Evolutionary conservation across 164 flowering plant genomes (phyloP).

Genomic region (Aristolochia contorta): DNA sequence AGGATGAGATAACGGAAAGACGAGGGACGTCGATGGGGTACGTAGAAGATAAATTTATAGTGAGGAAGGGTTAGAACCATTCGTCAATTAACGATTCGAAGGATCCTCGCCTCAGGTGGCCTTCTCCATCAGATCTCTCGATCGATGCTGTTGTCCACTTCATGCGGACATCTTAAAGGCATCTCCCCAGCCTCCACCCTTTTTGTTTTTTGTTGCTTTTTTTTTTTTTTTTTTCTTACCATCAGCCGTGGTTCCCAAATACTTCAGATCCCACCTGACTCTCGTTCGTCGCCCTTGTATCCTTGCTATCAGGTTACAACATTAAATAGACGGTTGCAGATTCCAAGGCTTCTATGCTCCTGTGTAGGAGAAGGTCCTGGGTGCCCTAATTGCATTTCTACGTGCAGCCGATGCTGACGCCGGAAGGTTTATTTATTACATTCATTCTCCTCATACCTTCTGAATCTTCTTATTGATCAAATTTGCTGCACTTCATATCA

Average conservation of each 20-base stretch:
- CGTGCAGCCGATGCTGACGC: slow-evolving; percentile 92
- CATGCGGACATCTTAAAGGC: background rate
- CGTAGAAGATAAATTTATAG: background rate
- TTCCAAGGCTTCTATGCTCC: slow-evolving; percentile 98
- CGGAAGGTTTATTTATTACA: slow-evolving; percentile 41
- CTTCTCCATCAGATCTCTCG: background rate
- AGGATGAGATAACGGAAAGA: no score
- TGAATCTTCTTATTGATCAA: background rate
- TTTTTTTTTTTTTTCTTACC: background rate
- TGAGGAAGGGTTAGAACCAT: slow-evolving; percentile 24
- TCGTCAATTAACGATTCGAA: slow-evolving; percentile 81
- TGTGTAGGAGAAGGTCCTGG: slow-evolving; percentile 97
- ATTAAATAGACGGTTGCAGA: slow-evolving; percentile 86
- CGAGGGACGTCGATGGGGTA: no score
- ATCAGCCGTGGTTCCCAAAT: background rate
- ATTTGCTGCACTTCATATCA: background rate
- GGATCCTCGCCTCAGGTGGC: slow-evolving; percentile 76
- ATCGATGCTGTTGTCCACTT: slow-evolving; percentile 1
- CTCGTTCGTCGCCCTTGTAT: slow-evolving; percentile 3
- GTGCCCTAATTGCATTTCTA: slow-evolving; percentile 74
- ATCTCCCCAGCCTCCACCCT: no score
- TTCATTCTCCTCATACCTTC: background rate
- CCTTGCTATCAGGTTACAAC: slow-evolving; percentile 35
- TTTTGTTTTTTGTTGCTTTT: background rate
- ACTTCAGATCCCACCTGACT: background rate